phyloP scores from a whole-genome alignment of 371 early-diverging fungal species.

The Coemansia linderi region DNA sequence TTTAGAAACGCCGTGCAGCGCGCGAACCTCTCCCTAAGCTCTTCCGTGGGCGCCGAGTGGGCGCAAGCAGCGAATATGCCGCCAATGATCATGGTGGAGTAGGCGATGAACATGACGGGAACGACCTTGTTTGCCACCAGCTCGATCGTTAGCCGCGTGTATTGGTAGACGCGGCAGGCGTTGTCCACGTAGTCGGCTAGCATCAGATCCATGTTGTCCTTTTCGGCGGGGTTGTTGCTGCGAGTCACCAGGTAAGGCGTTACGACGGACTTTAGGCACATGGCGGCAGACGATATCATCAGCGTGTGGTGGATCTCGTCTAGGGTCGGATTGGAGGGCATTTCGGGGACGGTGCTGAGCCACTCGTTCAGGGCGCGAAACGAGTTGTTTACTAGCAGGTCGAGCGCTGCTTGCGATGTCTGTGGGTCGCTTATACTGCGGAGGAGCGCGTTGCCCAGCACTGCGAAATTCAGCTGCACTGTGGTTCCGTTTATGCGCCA shows the following conservation, averaged over 20 bases:
- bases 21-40: conserved; percentile 13
- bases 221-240: background rate
- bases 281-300: conserved; percentile 26
- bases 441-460: conserved; percentile 41
- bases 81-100: conserved; percentile 37
- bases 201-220: conserved; percentile 8
- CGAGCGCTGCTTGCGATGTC: conserved; percentile 22
- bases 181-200: conserved; percentile 25
- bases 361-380: conserved; percentile 30
- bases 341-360: conserved; percentile 26
- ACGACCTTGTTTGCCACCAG: conserved; percentile 20
- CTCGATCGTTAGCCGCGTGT: conserved; percentile 17
- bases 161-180: conserved; percentile 17
- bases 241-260: conserved; percentile 40
- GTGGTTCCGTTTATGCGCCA: conserved; percentile 38
- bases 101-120: conserved; percentile 44
- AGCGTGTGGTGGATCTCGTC: conserved; percentile 34
- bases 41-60: conserved; percentile 24
- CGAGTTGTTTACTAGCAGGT: conserved; percentile 26
- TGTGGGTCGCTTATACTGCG: conserved; percentile 39
- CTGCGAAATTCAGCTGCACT: conserved; percentile 43
- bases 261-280: conserved; percentile 34
- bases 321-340: conserved; percentile 18
- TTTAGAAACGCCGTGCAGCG: background rate
- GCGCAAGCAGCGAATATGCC: conserved; percentile 45